phyloP scores from a whole-genome alignment of 2,329 filamentous ascomycete genomes.

The Epichloe typhina region DNA sequence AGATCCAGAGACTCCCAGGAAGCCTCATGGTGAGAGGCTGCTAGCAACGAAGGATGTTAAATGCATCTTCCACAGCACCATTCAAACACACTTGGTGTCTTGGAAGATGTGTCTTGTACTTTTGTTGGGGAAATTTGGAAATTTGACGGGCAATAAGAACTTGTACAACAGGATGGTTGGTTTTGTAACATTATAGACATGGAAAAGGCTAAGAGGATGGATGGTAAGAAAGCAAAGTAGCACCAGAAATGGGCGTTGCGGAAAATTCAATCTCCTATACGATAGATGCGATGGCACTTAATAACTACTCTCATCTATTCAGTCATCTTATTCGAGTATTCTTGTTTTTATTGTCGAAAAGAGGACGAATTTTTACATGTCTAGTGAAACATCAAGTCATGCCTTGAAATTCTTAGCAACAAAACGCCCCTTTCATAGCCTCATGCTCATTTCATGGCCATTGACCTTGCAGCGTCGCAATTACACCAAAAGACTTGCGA shows the following conservation, averaged over 20 bases:
- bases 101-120: background rate
- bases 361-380: background rate
- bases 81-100: background rate
- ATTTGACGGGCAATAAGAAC: background rate
- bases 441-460: background rate
- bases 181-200: conserved; percentile 2
- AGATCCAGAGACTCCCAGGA: background rate
- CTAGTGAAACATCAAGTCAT: background rate
- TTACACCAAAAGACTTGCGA: too few relatives aligned
- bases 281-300: background rate
- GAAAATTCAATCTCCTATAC: conserved; percentile 2
- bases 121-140: background rate
- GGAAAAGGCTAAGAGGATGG: background rate
- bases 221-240: background rate
- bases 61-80: background rate
- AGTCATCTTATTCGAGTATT: background rate
- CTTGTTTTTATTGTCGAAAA: background rate
- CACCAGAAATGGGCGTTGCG: background rate
- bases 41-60: background rate
- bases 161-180: conserved; percentile 3
- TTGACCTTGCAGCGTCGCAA: background rate
- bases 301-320: background rate
- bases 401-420: background rate
- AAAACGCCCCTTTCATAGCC: background rate
- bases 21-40: conserved; percentile 1